Base-by-base conservation (phyloP, 495 filamentous ascomycete genomes). In the Xylaria intraflava region DNA sequence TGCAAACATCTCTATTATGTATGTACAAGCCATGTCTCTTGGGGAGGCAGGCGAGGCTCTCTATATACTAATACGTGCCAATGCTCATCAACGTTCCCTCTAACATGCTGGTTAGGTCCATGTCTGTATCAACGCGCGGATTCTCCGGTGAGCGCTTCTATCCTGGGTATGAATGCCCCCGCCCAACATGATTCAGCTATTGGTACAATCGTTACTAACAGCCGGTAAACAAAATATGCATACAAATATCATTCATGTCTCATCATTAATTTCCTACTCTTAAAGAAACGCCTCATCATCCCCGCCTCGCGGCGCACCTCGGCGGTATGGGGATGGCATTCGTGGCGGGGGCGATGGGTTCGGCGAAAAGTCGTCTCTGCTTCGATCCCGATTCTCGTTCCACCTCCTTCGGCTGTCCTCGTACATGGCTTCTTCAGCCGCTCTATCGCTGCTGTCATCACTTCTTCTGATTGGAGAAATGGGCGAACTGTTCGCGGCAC, bases 401-500 rank as follows among this genome's bases (percentile, higher is more conserved):
- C 61, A 58, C n/a, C 61, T 43, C 17, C 46, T 53, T 38, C 50
- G 56, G 20, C 50, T 62, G 23, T 57, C 45, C 24, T 59, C 60
- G 51, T 63, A 62, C 29, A 56, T 56, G 1, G 49, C 53, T 35
- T 53, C 49, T 31, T 57, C 57, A 10, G 16, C 45, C 48, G 49
- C 51, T 12, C 54, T 60, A 2, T 62, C 59, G 11, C 43, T 29
- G 12, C 53, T 48, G 24, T 57, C 60, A 24, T 63, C 56, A 36
- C 55, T 58, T 33, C 51, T 51, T 23, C 56, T 51, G 35, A 57
- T 48, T 0, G 61, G 54, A 40, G 65, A 61, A 30, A 57, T 48
- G 0, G 61, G 54, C 35, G 65, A 61, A 44, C 56, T 69, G 35
- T 48, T 51, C 11, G 73, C 75, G 38, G 75, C 72, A 31, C 70